Percentiles rank a stretch among this genome's conserved stretches.
phyloP scores from a whole-genome alignment of 352 stramenopile genomes.

The Phytopythium kandeliae region DNA sequence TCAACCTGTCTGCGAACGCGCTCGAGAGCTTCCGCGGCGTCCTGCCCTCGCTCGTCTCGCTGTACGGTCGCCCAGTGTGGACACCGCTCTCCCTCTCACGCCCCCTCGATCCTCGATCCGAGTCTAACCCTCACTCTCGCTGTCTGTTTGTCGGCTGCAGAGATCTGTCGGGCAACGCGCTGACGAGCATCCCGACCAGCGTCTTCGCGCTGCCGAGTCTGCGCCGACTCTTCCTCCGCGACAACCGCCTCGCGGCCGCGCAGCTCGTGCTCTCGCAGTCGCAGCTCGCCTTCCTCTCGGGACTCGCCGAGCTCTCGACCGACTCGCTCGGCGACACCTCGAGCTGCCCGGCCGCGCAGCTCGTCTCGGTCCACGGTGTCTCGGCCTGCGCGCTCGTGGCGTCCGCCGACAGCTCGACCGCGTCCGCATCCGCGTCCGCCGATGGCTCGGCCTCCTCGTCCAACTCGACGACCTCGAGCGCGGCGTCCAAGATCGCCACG shows the following conservation, averaged over 20 bases:
- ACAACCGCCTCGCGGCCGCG: constrained; percentile 37
- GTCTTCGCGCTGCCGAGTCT: constrained; percentile 41
- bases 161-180: constrained; percentile 43
- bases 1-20: constrained; percentile 56
- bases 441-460: too few relatives aligned
- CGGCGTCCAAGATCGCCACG: neutral
- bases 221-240: constrained; percentile 25
- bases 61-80: too few relatives aligned
- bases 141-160: constrained; percentile 20
- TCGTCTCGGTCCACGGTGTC: constrained; percentile 15
- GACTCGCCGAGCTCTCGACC: constrained; percentile 22
- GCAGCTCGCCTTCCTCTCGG: constrained; percentile 37
- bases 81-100: neutral
- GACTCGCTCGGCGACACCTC: constrained; percentile 33
- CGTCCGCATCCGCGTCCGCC: too few relatives aligned
- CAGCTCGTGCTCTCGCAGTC: constrained; percentile 20
- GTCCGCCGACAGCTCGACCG: too few relatives aligned
- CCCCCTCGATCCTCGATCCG: too few relatives aligned
- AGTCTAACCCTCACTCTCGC: neutral
- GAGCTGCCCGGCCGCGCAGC: constrained; percentile 8
- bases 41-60: constrained; percentile 30
- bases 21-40: constrained; percentile 32
- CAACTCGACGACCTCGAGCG: too few relatives aligned
- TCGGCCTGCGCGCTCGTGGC: constrained; percentile 1
- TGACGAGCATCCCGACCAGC: constrained; percentile 31